A percentile compares a stretch with the other conserved stretches of the same genome.
Conservation (phyloP, 1,284 basidiomycete species). For the Omphalotus olearius region DNA sequence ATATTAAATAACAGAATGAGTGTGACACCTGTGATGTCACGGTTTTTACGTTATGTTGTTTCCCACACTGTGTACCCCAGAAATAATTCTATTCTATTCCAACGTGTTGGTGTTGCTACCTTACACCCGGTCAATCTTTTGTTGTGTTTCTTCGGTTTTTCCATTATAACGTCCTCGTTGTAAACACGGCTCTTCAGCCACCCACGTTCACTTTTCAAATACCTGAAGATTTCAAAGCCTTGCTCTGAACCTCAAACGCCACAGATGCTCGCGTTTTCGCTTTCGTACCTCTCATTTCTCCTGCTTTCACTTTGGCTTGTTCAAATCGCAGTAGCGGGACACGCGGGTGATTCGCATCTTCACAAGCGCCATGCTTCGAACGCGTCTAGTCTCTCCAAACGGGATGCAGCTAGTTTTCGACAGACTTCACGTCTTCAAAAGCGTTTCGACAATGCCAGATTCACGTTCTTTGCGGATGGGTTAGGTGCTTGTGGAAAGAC, state of each 20-base stretch:
- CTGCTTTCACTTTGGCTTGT: constrained; percentile 3
- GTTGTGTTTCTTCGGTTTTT: neutral
- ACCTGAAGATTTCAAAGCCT: neutral
- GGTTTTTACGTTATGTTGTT: no score
- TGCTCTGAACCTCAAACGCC: neutral
- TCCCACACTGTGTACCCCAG: no score
- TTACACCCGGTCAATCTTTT: constrained; percentile 1
- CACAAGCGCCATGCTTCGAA: constrained; percentile 5
- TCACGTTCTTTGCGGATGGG: constrained; percentile 54
- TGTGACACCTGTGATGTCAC: no score
- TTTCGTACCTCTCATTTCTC: neutral
- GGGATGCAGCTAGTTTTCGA: constrained; percentile 5
- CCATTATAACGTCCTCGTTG: constrained; percentile 3
- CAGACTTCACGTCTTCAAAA: constrained; percentile 21
- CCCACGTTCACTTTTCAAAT: neutral
- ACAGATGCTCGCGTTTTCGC: constrained; percentile 4
- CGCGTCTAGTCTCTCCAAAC: constrained; percentile 2
- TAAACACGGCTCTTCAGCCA: constrained; percentile 5
- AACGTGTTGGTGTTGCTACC: constrained; percentile 8
- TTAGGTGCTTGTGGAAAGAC: constrained; percentile 39
- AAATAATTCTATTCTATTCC: no score
- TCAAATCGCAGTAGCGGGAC: neutral
- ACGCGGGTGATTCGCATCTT: neutral
- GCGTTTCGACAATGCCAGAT: constrained; percentile 28
- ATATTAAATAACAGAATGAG: no score